phyloP scores from a whole-genome alignment of 2,329 filamentous ascomycete genomes.

The Aspergillus pseudoglaucus region DNA sequence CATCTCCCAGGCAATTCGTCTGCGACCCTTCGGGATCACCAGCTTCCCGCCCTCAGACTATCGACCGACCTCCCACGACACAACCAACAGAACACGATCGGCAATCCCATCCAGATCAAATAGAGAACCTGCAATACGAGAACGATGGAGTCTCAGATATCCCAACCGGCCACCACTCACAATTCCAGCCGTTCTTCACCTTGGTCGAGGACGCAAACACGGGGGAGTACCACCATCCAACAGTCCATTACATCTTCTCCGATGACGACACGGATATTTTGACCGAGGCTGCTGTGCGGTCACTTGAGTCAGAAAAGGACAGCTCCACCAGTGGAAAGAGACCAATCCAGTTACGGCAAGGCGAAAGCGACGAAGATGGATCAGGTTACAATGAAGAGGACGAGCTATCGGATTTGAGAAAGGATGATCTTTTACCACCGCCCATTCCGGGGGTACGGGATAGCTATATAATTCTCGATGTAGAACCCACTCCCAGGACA shows the following conservation, averaged over 20 bases:
- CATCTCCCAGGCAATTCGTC: slow-evolving; percentile 23
- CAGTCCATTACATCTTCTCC: slow-evolving; percentile 84
- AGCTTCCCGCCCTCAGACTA: slow-evolving; percentile 15
- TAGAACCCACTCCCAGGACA: slow-evolving; percentile 29
- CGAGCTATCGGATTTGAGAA: slow-evolving; percentile 10
- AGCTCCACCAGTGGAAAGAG: slow-evolving; percentile 16
- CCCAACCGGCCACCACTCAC: slow-evolving; percentile 26
- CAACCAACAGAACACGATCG: slow-evolving; percentile 7
- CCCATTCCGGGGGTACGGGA: slow-evolving; percentile 45
- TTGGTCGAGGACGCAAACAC: slow-evolving; percentile 71
- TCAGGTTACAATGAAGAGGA: slow-evolving; percentile 13
- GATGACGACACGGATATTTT: slow-evolving; percentile 81
- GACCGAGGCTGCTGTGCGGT: slow-evolving; percentile 56
- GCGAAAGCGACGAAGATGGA: slow-evolving; percentile 10
- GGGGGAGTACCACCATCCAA: slow-evolving; percentile 71
- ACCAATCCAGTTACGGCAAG: slow-evolving; percentile 5
- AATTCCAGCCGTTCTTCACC: slow-evolving; percentile 77
- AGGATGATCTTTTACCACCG: slow-evolving; percentile 39
- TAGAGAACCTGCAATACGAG: slow-evolving; percentile 2
- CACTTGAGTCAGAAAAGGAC: slow-evolving; percentile 44
- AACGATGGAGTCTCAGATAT: slow-evolving; percentile 2
- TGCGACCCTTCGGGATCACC: slow-evolving; percentile 9
- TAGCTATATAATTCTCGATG: slow-evolving; percentile 52
- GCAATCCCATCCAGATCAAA: slow-evolving; percentile 1
- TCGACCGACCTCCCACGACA: slow-evolving; percentile 12